Evolutionary conservation across 2,329 filamentous ascomycete genomes (phyloP), one percentile per base, ranked within the genome.

Genomic region (Penicillium olsonii): DNA sequence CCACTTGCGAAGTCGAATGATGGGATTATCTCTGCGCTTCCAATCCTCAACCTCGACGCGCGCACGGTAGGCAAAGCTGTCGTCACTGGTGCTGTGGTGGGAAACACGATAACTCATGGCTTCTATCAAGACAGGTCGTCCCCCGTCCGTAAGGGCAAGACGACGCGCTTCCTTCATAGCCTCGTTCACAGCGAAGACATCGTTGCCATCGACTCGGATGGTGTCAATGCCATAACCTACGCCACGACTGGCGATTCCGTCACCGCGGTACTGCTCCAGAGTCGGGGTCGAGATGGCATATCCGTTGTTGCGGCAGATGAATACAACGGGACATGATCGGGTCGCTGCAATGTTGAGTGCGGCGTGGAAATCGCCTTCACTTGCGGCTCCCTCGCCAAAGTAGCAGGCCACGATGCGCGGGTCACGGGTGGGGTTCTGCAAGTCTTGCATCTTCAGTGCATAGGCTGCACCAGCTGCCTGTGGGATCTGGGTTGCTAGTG

Each of bases 31-130:
- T 11, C 91, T 79, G 0, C 90, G 70, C 71, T 95, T 95, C 91
- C 91, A 96, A 68, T 95, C 90, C 67, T 96, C 88, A 7, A 99
- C 94, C 66, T 99, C 94, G 1, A 96, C 85, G 20, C 87, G 84
- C 1, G 92, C 91, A 8, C 94, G 87, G 75, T 99, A 99, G 0
- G 94, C 94, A 65, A 96, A 99, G 20, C 88, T 94, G 73, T 99
- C 94, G 66, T 99, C 94, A 0, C 88, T 94, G 0, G 94, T 99
- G 71, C 90, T 96, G 75, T 99, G 94, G 68, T 99, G 91, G 6
- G 89, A 92, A 37, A 97, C 92, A n/a, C 94, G 90, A 73, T 99
- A 99, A 19, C 89, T 92, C 89, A 99, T 95, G 48, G 91, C 91
- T 73, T 99, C 94, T 34, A 99, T 87, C 7, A 99, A 76, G 0